phyloP scores from a whole-genome alignment of 2,329 filamentous ascomycete species.

The Trichoderma oligosporum region DNA sequence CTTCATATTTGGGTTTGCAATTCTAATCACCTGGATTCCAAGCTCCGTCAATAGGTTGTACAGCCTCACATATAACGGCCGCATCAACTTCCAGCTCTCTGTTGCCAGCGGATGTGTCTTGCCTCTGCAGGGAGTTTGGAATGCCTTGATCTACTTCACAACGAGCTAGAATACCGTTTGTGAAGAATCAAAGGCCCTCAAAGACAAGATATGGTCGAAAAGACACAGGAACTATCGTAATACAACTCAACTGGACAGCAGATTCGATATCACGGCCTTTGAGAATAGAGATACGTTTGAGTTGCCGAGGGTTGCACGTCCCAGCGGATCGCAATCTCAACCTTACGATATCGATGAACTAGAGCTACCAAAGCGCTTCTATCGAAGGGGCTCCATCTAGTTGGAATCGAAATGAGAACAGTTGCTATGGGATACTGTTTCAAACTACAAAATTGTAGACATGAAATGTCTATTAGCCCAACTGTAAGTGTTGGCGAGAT shows the following conservation, averaged over 20 bases:
- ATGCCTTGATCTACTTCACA: constrained; percentile 69
- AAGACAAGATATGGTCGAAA: constrained; percentile 19
- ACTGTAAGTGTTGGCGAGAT: neutral
- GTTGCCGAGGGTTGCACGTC: constrained; percentile 18
- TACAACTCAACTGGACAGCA: constrained; percentile 29
- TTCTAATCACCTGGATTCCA: constrained; percentile 59
- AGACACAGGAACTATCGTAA: constrained; percentile 14
- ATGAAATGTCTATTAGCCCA: neutral
- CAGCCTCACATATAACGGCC: constrained; percentile 50
- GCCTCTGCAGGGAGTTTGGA: constrained; percentile 77
- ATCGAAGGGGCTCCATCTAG: constrained; percentile 8
- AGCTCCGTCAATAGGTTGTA: constrained; percentile 72
- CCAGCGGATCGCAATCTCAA: neutral
- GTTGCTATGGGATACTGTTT: neutral
- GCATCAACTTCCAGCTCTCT: constrained; percentile 60
- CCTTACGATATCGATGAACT: constrained; percentile 17
- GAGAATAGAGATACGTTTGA: constrained; percentile 27
- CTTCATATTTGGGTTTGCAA: constrained; percentile 57
- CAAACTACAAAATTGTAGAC: neutral
- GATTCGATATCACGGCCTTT: constrained; percentile 24
- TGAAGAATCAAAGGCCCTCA: constrained; percentile 26
- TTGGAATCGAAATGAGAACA: neutral
- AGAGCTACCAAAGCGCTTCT: neutral
- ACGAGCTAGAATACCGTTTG: constrained; percentile 50
- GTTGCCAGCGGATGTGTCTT: constrained; percentile 67